Evolutionary conservation across 306 rosid genomes (phyloP), one percentile per base, ranked within the genome.

Genomic region (Dalbergia oliveri): DNA sequence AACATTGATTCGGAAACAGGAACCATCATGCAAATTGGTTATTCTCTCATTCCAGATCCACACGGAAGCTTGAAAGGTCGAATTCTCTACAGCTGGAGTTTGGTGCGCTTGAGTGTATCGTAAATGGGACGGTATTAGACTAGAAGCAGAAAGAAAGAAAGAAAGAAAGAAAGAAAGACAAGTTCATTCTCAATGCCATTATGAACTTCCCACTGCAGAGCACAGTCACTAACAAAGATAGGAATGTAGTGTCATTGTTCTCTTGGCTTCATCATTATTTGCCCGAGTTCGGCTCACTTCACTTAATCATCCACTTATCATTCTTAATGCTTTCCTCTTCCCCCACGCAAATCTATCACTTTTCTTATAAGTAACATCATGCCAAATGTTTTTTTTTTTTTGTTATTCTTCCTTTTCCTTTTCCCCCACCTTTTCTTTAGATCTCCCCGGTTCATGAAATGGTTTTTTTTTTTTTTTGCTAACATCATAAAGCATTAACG

Each of bases 281-380:
- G 15, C 9, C 72, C 26, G 37, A 57, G 18, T 43, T 62, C 31
- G 41, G 45, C 49, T 67, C 65, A 19, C 41, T 50, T 69, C 33
- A 9, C 15, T 11, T 45, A 63, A 77, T 65, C 49, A 72, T 66
- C 58, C 76, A 56, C 11, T 76, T 31, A 76, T 62, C 61, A 63
- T 76, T 76, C 45, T 53, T 66, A 14, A 10, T 44, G 50, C 50
- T 50, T 16, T 43, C 31, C 35, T 33, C 21, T 4, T 14, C 69
- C 69, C 58, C 58, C 58, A 45, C 77, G 12, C 51, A n/a, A 35
- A 35, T 57, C 57, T 41, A 0, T 31, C 16, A 13, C 82, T 62
- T 54, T 43, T 37, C 78, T 50, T 33, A 2, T 9, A 50, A 51
- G 73, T 8, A 59, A 50, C 34, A 39, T 69, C 58, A 11, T 8